Evolutionary conservation across 2,329 filamentous ascomycete species (phyloP).

Genomic region (Apiospora phragmitis): DNA sequence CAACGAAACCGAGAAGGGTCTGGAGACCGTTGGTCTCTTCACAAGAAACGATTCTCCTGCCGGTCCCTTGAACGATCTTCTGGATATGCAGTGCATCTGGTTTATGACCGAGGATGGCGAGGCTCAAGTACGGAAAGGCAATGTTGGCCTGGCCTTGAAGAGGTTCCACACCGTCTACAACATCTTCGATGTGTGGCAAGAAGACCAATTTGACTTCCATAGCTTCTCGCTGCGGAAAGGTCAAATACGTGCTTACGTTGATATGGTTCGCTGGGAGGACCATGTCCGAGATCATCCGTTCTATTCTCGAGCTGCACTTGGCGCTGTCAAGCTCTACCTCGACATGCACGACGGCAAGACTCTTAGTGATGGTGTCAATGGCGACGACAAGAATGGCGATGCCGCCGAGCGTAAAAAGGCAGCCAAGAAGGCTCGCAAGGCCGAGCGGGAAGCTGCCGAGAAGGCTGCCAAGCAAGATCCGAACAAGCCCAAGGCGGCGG

Average conservation of each 20-base stretch:
- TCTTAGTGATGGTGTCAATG: slow-evolving; percentile 63
- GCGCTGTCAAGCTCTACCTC: slow-evolving; percentile 79
- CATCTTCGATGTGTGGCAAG: slow-evolving; percentile 97
- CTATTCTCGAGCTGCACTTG: slow-evolving; percentile 80
- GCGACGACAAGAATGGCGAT: slow-evolving; percentile 48
- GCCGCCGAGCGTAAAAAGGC: slow-evolving; percentile 81
- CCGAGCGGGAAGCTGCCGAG: slow-evolving; percentile 78
- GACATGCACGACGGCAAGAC: slow-evolving; percentile 75
- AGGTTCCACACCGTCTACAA: slow-evolving; percentile 84
- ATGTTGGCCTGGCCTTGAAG: slow-evolving; percentile 85
- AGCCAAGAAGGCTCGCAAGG: slow-evolving; percentile 73
- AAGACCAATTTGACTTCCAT: slow-evolving; percentile 99
- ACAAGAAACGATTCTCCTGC: slow-evolving; percentile 87
- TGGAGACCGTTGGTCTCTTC: slow-evolving; percentile 90
- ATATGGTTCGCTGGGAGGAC: slow-evolving; percentile 97
- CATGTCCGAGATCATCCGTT: slow-evolving; percentile 89
- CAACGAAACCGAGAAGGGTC: slow-evolving; percentile 81
- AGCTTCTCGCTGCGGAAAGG: slow-evolving; percentile 96
- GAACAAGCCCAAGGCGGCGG: slow-evolving; percentile 68
- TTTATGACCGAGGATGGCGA: slow-evolving; percentile 94
- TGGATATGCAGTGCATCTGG: slow-evolving; percentile 99
- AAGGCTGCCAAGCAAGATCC: slow-evolving; percentile 79
- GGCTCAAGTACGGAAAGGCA: slow-evolving; percentile 78
- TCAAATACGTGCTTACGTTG: slow-evolving; percentile 89
- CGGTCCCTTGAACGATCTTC: slow-evolving; percentile 84